Base-by-base conservation (phyloP, 169 alveolate species). In the Theileria equi region DNA sequence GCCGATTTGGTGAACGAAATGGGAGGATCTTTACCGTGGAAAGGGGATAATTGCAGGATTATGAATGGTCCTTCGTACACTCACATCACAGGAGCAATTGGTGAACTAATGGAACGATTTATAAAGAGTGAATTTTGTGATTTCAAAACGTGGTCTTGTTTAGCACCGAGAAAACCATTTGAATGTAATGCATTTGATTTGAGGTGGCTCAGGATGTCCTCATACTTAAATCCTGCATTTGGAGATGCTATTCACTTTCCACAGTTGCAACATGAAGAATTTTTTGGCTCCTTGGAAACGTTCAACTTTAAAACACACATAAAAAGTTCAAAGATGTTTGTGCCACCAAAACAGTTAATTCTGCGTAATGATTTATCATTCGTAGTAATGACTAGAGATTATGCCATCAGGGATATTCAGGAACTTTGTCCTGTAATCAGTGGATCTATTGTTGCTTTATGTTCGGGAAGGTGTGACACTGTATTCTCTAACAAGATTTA, bases 241-340 rank as follows among this genome's bases (percentile, higher is more conserved):
- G 79, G 71, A n/a, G 84, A 74, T n/a, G 71, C 81, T 4, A 36
- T 74, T 68, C 80, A 74, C 54, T 64, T 74, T 35, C 84, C 79
- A 17, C 80, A 63, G 73, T 29, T 74, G 32, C 47, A 41, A 4
- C 72, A 50, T 11, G 79, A 74, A 43, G 84, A 74, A 48, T 74
- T 74, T 58, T 74, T 74, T 52, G 79, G 74, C 16, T 45, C 40
- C 1, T 41, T 74, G 35, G 63, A 41, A 26, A 57, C 65, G 29
- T 13, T 35, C n/a, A 49, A 43, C 11, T 74, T 74, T 36, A 19
- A 52, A 13, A 36, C 32, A n/a, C 41, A 43, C 44, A 44, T 74
- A 25, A 45, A 47, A 7, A 5, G 32, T 45, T 52, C 76, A 26
- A 28, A 40, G 25, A 6, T 53, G 28, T 74, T 74, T 49, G 17